These are phyloP conservation scores for Dentipellis fragilis DNA, from an alignment of 768 basidiomycete genomes.

Conservation along the genomic window DNA sequence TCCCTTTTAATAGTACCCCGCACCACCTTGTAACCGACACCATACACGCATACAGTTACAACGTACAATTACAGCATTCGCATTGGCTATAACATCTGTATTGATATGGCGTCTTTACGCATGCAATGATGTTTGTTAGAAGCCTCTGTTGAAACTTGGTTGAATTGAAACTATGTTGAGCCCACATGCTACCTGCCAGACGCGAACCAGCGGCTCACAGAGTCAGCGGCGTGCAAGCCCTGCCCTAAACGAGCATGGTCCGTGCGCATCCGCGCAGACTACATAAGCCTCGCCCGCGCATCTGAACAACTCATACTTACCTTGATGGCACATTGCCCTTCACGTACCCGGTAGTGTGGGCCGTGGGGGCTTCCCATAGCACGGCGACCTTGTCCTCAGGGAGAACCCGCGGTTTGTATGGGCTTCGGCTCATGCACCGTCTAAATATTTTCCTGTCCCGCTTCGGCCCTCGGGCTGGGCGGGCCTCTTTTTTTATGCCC, in stretches of 20 bases:
- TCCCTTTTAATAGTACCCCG: no score
- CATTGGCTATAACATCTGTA: no score
- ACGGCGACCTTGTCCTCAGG: constrained; percentile 20
- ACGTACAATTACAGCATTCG: no score
- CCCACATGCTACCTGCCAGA: neutral
- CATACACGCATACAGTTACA: no score
- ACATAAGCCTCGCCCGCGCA: constrained; percentile 3
- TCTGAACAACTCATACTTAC: constrained; percentile 15
- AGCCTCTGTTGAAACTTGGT: no score
- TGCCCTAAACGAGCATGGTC: constrained; percentile 14
- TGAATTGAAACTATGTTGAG: no score
- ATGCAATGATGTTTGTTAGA: no score
- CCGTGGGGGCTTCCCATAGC: constrained; percentile 18
- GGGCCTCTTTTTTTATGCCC: constrained; percentile 21
- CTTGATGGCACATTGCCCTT: constrained; percentile 20
- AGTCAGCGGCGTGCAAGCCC: neutral
- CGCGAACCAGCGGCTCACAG: neutral
- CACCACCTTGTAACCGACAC: no score
- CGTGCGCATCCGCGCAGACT: constrained; percentile 5
- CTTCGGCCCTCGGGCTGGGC: constrained; percentile 35
- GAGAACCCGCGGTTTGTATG: constrained; percentile 25
- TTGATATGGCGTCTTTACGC: no score
- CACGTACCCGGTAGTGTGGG: constrained; percentile 18
- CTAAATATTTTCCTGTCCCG: constrained; percentile 73
- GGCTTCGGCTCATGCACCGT: constrained; percentile 69